Base-by-base conservation (phyloP, 352 stramenopile species). In the Phytopythium helicoides region DNA sequence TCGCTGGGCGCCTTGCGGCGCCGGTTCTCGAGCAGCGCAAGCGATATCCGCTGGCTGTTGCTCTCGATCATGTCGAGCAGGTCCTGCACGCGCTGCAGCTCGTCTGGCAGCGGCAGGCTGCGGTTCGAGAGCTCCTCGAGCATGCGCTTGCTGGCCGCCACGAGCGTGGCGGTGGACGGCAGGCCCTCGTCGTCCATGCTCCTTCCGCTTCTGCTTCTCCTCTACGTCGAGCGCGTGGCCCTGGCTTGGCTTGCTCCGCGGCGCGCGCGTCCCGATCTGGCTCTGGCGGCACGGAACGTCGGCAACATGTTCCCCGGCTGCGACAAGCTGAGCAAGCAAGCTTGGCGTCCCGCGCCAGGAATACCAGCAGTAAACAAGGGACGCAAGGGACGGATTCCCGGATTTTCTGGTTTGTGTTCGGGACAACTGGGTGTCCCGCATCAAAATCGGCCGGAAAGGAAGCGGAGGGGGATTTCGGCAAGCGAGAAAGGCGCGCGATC, bases 41-140 rank as follows among this genome's bases (percentile, higher is more conserved):
- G 54, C 36, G 81, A 77, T 47, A 89, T 87, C 46, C 81, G 81
- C 51, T 89, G 58, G 40, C 74, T 78, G 58, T 92, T 92, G 45
- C 76, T 73, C 59, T 89, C 73, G 28, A 87, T 53, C 44, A 64
- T 79, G 51, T 90, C 76, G 33, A 92, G 51, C 37, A 89, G 44
- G 11, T 89, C 75, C 60, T 92, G 81, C 39, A 78, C 66, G 31
- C 68, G 56, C 39, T 72, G 33, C 39, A 92, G 35, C 52, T 89
- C 81, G 9, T 73, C 60, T 2, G 79, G 73, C 3, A 84, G 52
- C 5, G 23, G 15, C 15, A 54, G 48, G 4, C 58, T 41, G 19
- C 54, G 56, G 47, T 58, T 22, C 47, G 66, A 21, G 21, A 85
- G 56, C 56, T 62, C 56, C 16, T 68, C 60, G 49, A 85, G 44